Percentiles rank a stretch among this genome's conserved stretches.
Evolutionary conservation across 176 grass and related monocot genomes (phyloP).

Genomic region (Miscanthus lutarioriparius): DNA sequence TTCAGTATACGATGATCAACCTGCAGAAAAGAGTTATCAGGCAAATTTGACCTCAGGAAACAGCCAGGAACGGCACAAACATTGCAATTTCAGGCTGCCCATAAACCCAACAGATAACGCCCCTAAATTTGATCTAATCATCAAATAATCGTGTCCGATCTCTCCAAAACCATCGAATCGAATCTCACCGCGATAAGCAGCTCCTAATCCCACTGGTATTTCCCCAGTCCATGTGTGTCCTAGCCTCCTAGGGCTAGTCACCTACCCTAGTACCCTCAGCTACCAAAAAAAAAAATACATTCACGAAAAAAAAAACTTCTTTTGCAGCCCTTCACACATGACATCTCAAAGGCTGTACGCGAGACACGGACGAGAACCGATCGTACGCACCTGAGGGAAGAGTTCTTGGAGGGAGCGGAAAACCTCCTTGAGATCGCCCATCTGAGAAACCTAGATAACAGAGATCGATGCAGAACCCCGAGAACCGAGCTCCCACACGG

Average conservation of each 20-base stretch:
- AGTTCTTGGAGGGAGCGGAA: constrained; percentile 51
- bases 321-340: not conserved
- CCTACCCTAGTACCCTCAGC: not conserved
- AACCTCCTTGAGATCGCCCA: constrained; percentile 48
- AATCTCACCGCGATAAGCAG: not conserved
- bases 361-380: not conserved
- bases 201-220: not conserved
- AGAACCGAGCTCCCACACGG: not conserved
- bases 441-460: constrained; percentile 17
- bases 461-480: not conserved
- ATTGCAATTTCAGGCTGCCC: not conserved
- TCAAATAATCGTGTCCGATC: not conserved
- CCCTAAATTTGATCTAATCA: not conserved
- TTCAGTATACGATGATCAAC: constrained; percentile 69
- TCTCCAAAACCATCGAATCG: not conserved
- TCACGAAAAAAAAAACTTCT: not conserved
- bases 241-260: not conserved
- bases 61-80: too few species aligned
- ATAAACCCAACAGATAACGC: not conserved
- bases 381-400: constrained; percentile 42
- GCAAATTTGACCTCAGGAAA: not conserved
- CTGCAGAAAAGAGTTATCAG: constrained; percentile 32
- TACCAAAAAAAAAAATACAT: not conserved
- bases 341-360: not conserved
- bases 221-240: not conserved